Evolutionary conservation across 2,329 filamentous ascomycete genomes (phyloP).

Genomic region (Aspergillus proliferans): DNA sequence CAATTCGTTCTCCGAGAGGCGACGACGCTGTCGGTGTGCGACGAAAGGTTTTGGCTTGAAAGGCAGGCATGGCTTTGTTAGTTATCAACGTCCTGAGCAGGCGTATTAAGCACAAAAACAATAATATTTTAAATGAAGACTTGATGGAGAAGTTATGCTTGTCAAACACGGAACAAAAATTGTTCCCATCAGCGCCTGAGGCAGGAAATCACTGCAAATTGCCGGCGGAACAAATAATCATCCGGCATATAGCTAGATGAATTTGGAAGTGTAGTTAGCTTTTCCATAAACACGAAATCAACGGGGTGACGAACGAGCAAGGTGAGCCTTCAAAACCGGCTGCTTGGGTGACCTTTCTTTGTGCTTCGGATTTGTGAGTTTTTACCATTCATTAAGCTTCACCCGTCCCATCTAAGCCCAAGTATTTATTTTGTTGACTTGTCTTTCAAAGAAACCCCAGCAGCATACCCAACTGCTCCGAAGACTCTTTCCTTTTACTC

Average conservation of each 20-base stretch:
- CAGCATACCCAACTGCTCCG: no score
- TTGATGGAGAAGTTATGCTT: background rate
- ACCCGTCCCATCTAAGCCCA: no score
- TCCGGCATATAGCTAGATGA: background rate
- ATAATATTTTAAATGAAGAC: background rate
- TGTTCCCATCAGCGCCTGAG: background rate
- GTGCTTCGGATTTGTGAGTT: no score
- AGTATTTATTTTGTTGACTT: no score
- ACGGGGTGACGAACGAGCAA: background rate
- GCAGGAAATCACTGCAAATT: background rate
- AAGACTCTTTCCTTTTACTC: no score
- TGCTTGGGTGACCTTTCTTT: background rate
- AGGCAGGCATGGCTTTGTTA: slow-evolving; percentile 50
- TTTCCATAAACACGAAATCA: background rate
- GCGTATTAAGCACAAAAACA: background rate
- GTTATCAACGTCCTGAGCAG: background rate
- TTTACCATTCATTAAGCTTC: no score
- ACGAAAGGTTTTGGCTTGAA: slow-evolving; percentile 66
- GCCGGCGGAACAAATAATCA: background rate
- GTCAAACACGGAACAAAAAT: no score
- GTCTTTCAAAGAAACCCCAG: no score
- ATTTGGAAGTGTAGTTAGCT: background rate
- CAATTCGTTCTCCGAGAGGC: slow-evolving; percentile 61
- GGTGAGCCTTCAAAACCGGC: background rate
- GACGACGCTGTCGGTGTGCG: slow-evolving; percentile 42